A percentile compares a stretch with the other conserved stretches of the same genome.
Conservation (phyloP, 2,329 filamentous ascomycete species). For the Colletotrichum trifolii region DNA sequence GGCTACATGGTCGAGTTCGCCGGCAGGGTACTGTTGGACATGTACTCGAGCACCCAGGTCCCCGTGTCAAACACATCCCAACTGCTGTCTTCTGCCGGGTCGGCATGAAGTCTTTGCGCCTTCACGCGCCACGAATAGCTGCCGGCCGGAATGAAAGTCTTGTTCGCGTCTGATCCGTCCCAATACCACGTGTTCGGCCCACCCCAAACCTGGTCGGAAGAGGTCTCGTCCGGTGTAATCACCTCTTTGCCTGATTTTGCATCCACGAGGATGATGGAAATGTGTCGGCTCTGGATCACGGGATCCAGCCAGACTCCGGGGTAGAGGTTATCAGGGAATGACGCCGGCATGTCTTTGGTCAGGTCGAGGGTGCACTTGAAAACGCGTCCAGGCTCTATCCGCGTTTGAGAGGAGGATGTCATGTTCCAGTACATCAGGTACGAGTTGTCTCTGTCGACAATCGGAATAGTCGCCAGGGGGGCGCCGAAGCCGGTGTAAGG, state of each 20-base stretch:
- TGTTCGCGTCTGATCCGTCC: slow-evolving; percentile 23
- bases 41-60: slow-evolving; percentile 15
- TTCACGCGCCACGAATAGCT: slow-evolving; percentile 16
- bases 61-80: slow-evolving; percentile 3
- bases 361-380: slow-evolving; percentile 12
- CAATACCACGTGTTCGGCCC: slow-evolving; percentile 10
- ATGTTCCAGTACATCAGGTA: slow-evolving; percentile 14
- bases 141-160: slow-evolving; percentile 2
- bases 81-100: background rate
- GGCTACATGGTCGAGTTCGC: background rate
- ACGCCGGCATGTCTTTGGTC: slow-evolving; percentile 1
- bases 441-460: slow-evolving; percentile 4
- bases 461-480: slow-evolving; percentile 1
- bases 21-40: background rate
- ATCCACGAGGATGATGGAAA: slow-evolving; percentile 14
- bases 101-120: background rate
- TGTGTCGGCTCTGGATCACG: background rate
- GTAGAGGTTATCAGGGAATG: slow-evolving; percentile 9
- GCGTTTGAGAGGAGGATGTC: background rate
- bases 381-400: background rate
- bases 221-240: background rate
- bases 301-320: slow-evolving; percentile 11
- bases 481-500: slow-evolving; percentile 25
- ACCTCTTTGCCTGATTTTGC: background rate
- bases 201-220: slow-evolving; percentile 3